Conservation (phyloP, 163 green algal genomes). For the Prototheca cutis region DNA sequence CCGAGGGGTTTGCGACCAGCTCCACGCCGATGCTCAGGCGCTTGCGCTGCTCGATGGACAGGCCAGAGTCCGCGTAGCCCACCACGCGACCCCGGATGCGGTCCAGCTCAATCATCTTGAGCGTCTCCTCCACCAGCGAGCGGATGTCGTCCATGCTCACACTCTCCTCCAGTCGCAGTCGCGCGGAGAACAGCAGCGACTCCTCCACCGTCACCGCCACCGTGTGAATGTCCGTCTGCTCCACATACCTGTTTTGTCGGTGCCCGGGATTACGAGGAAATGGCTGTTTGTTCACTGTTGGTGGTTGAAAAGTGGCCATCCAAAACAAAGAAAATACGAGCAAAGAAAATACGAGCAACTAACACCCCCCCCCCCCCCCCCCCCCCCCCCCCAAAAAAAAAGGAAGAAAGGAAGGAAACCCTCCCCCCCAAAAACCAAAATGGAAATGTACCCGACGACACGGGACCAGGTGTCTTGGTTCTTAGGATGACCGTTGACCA, state of each 20-base stretch:
- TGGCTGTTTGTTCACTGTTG: too few species aligned
- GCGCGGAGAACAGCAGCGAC: slow-evolving; percentile 33
- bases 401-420: too few species aligned
- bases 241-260: slow-evolving; percentile 11
- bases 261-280: too few species aligned
- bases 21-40: slow-evolving; percentile 40
- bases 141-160: slow-evolving; percentile 9
- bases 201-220: slow-evolving; percentile 32
- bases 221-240: slow-evolving; percentile 30
- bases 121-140: slow-evolving; percentile 29
- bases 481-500: slow-evolving; percentile 49
- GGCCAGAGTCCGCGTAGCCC: slow-evolving; percentile 26
- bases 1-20: slow-evolving; percentile 39
- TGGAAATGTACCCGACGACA: slow-evolving; percentile 42
- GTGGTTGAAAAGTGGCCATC: too few species aligned
- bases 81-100: slow-evolving; percentile 16
- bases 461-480: slow-evolving; percentile 32
- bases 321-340: too few species aligned
- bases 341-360: too few species aligned
- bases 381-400: too few species aligned
- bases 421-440: too few species aligned
- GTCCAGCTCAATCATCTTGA: slow-evolving; percentile 32
- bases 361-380: too few species aligned
- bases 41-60: slow-evolving; percentile 43
- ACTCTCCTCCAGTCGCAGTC: slow-evolving; percentile 26